Conservation (phyloP, 306 rosid genomes). For the Medicago truncatula region MtrunA17r5.0-ANR NC_053049.1:43418001-43418500, state of each 20-base stretch:
- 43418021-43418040: neutral
- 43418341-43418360: neutral
- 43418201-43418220: neutral
- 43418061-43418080: neutral
- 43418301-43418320: neutral
- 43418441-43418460: neutral
- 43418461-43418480: no score
- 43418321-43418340: neutral
- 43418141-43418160: neutral
- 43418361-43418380: neutral
- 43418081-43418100: neutral
- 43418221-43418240: neutral
- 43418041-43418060: neutral
- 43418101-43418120: neutral
- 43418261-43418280: neutral
- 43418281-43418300: neutral
- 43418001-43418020: neutral
- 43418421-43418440: neutral
- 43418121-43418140: conserved; percentile 20
- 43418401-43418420: conserved; percentile 4
- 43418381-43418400: neutral
- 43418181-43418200: neutral
- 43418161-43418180: neutral
- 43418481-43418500: neutral
- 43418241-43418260: neutral